Base-by-base conservation (phyloP, 108 stramenopile species). In the Phaeodactylum tricornutum region DNA sequence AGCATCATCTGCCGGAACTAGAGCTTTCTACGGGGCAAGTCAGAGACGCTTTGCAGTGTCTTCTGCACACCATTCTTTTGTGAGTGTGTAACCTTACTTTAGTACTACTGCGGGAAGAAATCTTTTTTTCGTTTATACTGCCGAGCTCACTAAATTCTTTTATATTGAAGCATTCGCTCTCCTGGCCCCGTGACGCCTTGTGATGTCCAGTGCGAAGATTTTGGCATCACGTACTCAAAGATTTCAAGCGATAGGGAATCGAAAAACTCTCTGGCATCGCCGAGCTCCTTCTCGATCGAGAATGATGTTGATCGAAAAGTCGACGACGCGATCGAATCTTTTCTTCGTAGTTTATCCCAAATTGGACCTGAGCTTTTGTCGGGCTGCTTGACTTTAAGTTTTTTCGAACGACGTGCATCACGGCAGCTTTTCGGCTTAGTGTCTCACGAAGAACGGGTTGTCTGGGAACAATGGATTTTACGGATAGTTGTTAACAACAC, bases 391-490 rank as follows among this genome's bases (percentile, higher is more conserved):
- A 78, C 79, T 7, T 29, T 89, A 29, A 71, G 67, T 38, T 84
- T 89, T 53, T 89, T 78, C 65, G 87, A 89, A 55, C 66, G 87
- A 53, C 39, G 81, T 31, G 74, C 74, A 3, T 75, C 80, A 31
- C 47, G 75, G 31, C 82, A 89, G 58, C 58, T 89, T 20, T 89
- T 89, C 67, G 87, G 87, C 0, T 50, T 84, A 9, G 77, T 89
- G 0, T 76, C 77, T 38, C 82, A 89, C 49, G 87, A 89, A 53
- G 87, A 84, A 55, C 64, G 71, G 24, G 75, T 89, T 3, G 71
- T 82, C 43, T 89, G 76, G 73, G 82, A 89, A 52, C 87, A 89
- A 63, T 89, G 87, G 87, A 66, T 81, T 43, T 56, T 89, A 39
- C 65, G 79, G 28, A 78, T 84, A 1, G 79, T 89, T 31, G 87